phyloP scores from a whole-genome alignment of 2,329 filamentous ascomycete genomes.

The Arachnomyces sp. region DNA sequence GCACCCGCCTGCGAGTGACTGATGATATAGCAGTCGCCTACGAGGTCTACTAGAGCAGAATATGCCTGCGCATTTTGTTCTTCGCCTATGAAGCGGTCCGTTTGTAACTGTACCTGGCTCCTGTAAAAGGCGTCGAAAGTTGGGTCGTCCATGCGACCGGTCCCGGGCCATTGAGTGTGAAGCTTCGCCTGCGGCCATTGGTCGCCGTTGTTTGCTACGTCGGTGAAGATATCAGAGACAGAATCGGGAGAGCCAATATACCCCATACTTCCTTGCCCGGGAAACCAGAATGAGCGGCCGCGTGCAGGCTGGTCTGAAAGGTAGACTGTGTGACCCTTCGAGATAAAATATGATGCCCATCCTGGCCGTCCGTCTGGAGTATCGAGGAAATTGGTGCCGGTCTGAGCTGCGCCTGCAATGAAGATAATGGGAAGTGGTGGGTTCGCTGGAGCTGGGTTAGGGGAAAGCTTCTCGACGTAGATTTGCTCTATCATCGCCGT shows the following conservation, averaged over 20 bases:
- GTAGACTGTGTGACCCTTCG: slow-evolving; percentile 36
- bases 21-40: slow-evolving; percentile 24
- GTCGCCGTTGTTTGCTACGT: slow-evolving; percentile 6
- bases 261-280: slow-evolving; percentile 8
- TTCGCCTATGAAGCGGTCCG: slow-evolving; percentile 14
- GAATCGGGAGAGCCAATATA: slow-evolving; percentile 8
- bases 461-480: slow-evolving; percentile 20
- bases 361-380: slow-evolving; percentile 38
- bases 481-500: slow-evolving; percentile 13
- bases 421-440: slow-evolving; percentile 16
- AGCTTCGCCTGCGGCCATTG: slow-evolving; percentile 28
- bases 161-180: slow-evolving; percentile 35
- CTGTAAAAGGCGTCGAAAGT: slow-evolving; percentile 22
- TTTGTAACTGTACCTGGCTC: not conserved
- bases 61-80: slow-evolving; percentile 11
- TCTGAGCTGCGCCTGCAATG: slow-evolving; percentile 16
- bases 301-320: slow-evolving; percentile 29
- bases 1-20: slow-evolving; percentile 44
- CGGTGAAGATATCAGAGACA: slow-evolving; percentile 18
- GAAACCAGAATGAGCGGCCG: slow-evolving; percentile 18
- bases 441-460: slow-evolving; percentile 7
- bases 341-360: slow-evolving; percentile 38
- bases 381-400: slow-evolving; percentile 31
- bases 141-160: slow-evolving; percentile 23
- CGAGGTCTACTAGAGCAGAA: slow-evolving; percentile 18